Evolutionary conservation across 83 land plant species (phyloP), one percentile per base, ranked within the genome.

Genomic region (Picea abies): DNA sequence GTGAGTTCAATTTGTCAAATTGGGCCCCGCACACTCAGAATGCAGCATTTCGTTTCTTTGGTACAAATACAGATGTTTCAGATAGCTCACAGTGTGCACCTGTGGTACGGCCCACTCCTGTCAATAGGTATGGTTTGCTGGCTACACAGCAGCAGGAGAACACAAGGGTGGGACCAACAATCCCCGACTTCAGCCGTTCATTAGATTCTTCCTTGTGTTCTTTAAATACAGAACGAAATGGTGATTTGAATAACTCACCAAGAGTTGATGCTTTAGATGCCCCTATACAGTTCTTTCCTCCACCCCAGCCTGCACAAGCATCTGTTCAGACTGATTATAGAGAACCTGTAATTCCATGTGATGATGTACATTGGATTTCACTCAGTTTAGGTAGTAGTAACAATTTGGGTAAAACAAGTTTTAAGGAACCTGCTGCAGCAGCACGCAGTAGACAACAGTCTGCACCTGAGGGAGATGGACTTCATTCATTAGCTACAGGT

Each of bases 281-380:
- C 11, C 84, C 95, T 29, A 87, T 96, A 81, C 94, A 90, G 78
- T 87, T 91, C 16, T 96, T 98, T 85, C 93, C 96, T 80, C 98
- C 98, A n/a, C 87, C 91, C 61, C 88, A 87, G 61, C 95, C 97
- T 15, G 91, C 92, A 23, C 90, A 86, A 70, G 86, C 79, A 16
- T 68, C 91, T 58, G 66, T 58, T 65, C 87, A 83, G 65, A 17
- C 81, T 85, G 88, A 86, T 79, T 35, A 82, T 47, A 87, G 81
- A 63, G 86, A 90, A 9, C 85, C 81, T 8, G 56, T 26, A 62
- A 83, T 87, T 66, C 79, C 75, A 49, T 69, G 90, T 20, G 90
- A 90, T 89, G 92, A 83, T 26, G 84, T 87, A 5, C 83, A 85
- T 14, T 73, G 77, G 77, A 73, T 73, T 44, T 73, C 77, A n/a